Percentiles rank a stretch among this genome's conserved stretches.
Conservation (phyloP, 768 basidiomycete species). For the Daedaleopsis sinensis region DNA sequence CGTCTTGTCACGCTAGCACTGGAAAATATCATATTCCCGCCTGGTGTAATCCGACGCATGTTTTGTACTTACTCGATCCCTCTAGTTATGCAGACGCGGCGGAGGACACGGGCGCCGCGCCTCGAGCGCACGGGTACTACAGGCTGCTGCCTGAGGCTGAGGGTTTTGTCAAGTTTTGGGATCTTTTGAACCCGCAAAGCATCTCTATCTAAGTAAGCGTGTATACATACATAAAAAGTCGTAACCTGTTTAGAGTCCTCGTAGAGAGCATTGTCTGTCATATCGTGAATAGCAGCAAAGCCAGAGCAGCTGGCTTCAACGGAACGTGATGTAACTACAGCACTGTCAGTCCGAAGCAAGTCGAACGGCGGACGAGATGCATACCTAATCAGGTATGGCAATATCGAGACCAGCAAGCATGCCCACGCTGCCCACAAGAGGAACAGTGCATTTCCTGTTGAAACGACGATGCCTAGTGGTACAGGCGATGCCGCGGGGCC, state of each 20-base stretch:
- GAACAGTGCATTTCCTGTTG: slow-evolving; percentile 62
- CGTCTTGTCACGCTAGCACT: too few species aligned
- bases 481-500: slow-evolving; percentile 37
- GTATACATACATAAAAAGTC: slow-evolving; percentile 13
- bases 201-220: slow-evolving; percentile 3
- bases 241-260: slow-evolving; percentile 11
- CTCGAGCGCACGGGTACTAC: too few species aligned
- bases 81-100: too few species aligned
- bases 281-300: not conserved
- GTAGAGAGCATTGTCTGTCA: not conserved
- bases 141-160: too few species aligned
- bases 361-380: slow-evolving; percentile 24
- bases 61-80: too few species aligned
- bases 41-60: slow-evolving; percentile 72
- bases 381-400: slow-evolving; percentile 81
- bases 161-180: too few species aligned
- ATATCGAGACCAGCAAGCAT: slow-evolving; percentile 60
- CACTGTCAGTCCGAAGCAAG: not conserved
- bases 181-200: too few species aligned
- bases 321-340: slow-evolving; percentile 78
- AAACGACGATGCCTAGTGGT: slow-evolving; percentile 64
- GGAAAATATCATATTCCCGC: slow-evolving; percentile 40
- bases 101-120: too few species aligned
- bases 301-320: slow-evolving; percentile 46
- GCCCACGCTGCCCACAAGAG: slow-evolving; percentile 78